Conservation (phyloP, 148 eudicot genomes). For the Selenicereus undatus region DNA sequence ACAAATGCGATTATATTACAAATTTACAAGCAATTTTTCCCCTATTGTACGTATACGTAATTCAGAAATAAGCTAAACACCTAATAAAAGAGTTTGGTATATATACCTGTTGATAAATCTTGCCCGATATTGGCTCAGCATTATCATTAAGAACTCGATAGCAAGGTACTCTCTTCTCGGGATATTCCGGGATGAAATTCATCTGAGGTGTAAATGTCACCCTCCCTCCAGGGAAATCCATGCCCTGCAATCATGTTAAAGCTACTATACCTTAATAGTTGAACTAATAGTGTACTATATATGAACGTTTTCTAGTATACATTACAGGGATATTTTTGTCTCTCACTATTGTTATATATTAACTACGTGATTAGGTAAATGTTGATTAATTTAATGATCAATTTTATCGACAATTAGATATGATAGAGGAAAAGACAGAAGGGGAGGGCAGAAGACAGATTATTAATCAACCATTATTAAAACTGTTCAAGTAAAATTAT, state of each 20-base stretch:
- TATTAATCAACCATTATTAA: too few relatives aligned
- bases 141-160: conserved; percentile 64
- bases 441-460: too few relatives aligned
- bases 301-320: too few relatives aligned
- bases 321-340: too few relatives aligned
- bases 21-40: background rate
- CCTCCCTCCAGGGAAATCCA: conserved; percentile 77
- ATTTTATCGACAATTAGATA: too few relatives aligned
- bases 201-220: conserved; percentile 61
- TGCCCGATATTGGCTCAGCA: conserved; percentile 32
- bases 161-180: conserved; percentile 62
- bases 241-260: conserved; percentile 29
- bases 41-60: background rate
- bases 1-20: background rate
- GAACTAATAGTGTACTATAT: too few relatives aligned
- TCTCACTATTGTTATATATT: too few relatives aligned
- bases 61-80: background rate
- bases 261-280: too few relatives aligned
- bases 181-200: conserved; percentile 46
- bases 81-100: background rate
- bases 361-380: too few relatives aligned
- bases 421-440: too few relatives aligned
- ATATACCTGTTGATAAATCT: conserved; percentile 39
- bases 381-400: too few relatives aligned
- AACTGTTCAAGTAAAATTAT: too few relatives aligned